Conservation (phyloP, 768 basidiomycete species). For the Lentinula boryana region DNA sequence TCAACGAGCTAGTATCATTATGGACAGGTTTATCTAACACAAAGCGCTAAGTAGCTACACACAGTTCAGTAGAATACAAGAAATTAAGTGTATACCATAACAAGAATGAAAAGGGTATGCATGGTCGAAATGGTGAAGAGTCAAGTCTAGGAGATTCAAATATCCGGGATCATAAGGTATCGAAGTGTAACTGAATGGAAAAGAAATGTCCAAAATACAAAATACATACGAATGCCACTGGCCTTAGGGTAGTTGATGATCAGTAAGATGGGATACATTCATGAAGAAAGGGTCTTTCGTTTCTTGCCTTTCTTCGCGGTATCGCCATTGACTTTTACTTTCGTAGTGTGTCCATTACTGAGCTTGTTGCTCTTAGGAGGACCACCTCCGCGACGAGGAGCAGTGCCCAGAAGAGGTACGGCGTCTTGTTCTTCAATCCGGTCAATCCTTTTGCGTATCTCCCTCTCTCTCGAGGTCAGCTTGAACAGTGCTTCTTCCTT, state of each 20-base stretch:
- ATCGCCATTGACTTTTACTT: constrained; percentile 36
- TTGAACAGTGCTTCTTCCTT: constrained; percentile 62
- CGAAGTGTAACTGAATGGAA: too few species aligned
- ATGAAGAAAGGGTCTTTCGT: constrained; percentile 35
- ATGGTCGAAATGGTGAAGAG: neutral
- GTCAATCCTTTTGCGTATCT: constrained; percentile 72
- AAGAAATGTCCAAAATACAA: neutral
- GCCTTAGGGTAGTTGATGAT: neutral
- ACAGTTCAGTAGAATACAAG: neutral
- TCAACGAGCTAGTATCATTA: neutral
- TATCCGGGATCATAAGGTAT: neutral
- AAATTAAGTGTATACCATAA: constrained; percentile 1
- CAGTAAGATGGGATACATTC: constrained; percentile 15
- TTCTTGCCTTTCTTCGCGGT: constrained; percentile 54
- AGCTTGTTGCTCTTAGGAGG: constrained; percentile 20
- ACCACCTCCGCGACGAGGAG: constrained; percentile 16
- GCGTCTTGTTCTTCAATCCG: constrained; percentile 45
- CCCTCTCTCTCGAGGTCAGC: constrained; percentile 70
- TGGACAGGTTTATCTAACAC: neutral
- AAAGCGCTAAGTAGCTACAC: neutral
- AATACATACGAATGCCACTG: neutral
- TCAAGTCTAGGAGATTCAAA: neutral
- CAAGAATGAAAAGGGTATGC: neutral
- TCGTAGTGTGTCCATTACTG: constrained; percentile 38
- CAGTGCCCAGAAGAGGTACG: constrained; percentile 24